Percentiles rank a stretch among this genome's conserved stretches.
These are phyloP conservation scores for Aspergillus quadricinctus DNA, from an alignment of 2,329 filamentous ascomycete genomes.

Conservation along the genomic window DNA sequence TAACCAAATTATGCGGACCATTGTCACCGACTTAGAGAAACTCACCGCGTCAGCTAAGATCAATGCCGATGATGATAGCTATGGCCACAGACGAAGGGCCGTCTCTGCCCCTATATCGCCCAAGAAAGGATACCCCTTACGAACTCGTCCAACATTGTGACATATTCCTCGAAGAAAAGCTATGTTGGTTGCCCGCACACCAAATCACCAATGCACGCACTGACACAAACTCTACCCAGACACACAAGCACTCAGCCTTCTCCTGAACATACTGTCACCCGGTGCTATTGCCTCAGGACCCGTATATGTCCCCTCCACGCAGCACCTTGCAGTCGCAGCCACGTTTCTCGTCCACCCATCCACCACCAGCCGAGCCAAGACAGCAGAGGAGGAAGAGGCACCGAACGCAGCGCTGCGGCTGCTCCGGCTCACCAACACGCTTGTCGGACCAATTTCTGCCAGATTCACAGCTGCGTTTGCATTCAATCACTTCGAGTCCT, in stretches of 20 bases:
- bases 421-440: slow-evolving; percentile 61
- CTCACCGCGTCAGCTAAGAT: background rate
- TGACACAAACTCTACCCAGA: slow-evolving; percentile 36
- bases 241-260: slow-evolving; percentile 57
- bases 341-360: slow-evolving; percentile 79
- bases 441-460: slow-evolving; percentile 67
- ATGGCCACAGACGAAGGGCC: slow-evolving; percentile 12
- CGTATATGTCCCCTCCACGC: slow-evolving; percentile 63
- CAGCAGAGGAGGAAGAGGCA: slow-evolving; percentile 57
- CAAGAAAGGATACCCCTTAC: slow-evolving; percentile 54
- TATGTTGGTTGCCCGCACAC: slow-evolving; percentile 49
- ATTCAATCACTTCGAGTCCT: slow-evolving; percentile 49
- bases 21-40: background rate
- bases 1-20: background rate
- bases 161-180: slow-evolving; percentile 70
- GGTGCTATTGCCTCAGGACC: slow-evolving; percentile 39
- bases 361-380: slow-evolving; percentile 68
- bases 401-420: slow-evolving; percentile 65
- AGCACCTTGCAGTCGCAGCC: slow-evolving; percentile 70
- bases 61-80: slow-evolving; percentile 14
- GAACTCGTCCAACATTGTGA: slow-evolving; percentile 63
- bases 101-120: slow-evolving; percentile 43
- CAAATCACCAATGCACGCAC: slow-evolving; percentile 2
- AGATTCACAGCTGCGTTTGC: slow-evolving; percentile 67
- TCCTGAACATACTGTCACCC: slow-evolving; percentile 44